Evolutionary conservation across 805 yeast species (phyloP).

Genomic region (Komagataella kurtzmanii): DNA sequence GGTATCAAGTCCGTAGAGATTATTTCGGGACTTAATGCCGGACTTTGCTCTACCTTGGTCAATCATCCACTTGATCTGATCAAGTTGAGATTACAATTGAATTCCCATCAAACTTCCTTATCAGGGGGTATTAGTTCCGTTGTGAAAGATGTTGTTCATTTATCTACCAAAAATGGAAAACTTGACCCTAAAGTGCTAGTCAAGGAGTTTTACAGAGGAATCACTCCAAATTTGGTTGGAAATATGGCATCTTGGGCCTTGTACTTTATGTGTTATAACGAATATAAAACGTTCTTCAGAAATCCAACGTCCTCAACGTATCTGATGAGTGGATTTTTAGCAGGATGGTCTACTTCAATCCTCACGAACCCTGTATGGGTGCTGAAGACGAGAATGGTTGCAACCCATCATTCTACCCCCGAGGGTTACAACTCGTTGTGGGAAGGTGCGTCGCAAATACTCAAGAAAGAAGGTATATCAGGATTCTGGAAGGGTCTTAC

Average conservation of each 20-base stretch:
- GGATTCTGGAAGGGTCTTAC: slow-evolving; percentile 79
- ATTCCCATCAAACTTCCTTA: slow-evolving; percentile 18
- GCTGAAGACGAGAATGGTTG: slow-evolving; percentile 75
- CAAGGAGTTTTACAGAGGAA: slow-evolving; percentile 51
- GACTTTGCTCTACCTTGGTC: slow-evolving; percentile 61
- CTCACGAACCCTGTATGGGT: slow-evolving; percentile 95
- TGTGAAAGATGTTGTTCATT: slow-evolving; percentile 5
- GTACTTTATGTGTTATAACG: slow-evolving; percentile 69
- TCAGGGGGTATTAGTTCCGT: slow-evolving; percentile 13
- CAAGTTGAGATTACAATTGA: slow-evolving; percentile 72
- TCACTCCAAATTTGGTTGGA: slow-evolving; percentile 70
- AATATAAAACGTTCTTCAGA: slow-evolving; percentile 26
- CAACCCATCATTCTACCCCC: slow-evolving; percentile 28
- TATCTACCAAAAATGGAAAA: slow-evolving; percentile 3
- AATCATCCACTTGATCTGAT: slow-evolving; percentile 87
- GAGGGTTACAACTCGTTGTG: slow-evolving; percentile 44
- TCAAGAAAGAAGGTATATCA: slow-evolving; percentile 36
- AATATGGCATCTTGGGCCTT: slow-evolving; percentile 83
- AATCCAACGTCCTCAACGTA: slow-evolving; percentile 16
- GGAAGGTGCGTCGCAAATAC: slow-evolving; percentile 41
- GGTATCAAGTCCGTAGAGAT: slow-evolving; percentile 25
- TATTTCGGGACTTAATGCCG: slow-evolving; percentile 68
- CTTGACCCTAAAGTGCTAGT: slow-evolving; percentile 5
- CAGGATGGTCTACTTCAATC: slow-evolving; percentile 67
- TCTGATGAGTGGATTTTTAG: slow-evolving; percentile 41